Percentiles rank a stretch among this genome's conserved stretches.
phyloP scores from a whole-genome alignment of 2,329 filamentous ascomycete genomes.

The Xylaria sp. region DNA sequence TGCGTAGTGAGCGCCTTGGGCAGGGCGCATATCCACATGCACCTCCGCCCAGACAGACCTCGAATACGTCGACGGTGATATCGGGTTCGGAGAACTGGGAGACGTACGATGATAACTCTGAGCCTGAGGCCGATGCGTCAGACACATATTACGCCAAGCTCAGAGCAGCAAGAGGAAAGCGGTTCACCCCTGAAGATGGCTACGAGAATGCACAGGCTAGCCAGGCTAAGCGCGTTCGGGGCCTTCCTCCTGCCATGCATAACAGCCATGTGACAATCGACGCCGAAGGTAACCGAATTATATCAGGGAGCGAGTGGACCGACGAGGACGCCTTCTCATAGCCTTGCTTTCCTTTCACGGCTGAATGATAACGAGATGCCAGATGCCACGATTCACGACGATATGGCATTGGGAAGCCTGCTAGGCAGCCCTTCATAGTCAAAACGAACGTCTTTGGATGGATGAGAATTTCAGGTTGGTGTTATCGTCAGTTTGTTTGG shows the following conservation, averaged over 20 bases:
- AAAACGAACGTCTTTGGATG: conserved; percentile 19
- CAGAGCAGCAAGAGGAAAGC: conserved; percentile 74
- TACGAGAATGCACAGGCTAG: conserved; percentile 55
- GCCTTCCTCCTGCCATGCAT: conserved; percentile 63
- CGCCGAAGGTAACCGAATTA: conserved; percentile 69
- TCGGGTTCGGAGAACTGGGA: conserved; percentile 98
- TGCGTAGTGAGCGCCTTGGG: conserved; percentile 54
- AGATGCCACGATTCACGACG: conserved; percentile 42
- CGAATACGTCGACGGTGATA: conserved; percentile 78
- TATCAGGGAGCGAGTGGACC: conserved; percentile 75
- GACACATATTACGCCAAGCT: conserved; percentile 85
- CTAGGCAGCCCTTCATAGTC: conserved; percentile 16
- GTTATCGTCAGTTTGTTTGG: conserved; percentile 19
- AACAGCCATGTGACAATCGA: conserved; percentile 63
- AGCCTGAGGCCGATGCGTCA: conserved; percentile 78
- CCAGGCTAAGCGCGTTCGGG: conserved; percentile 65
- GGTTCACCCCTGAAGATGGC: conserved; percentile 63
- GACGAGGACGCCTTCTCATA: conserved; percentile 69
- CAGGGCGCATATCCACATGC: conserved; percentile 56
- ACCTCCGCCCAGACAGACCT: conserved; percentile 71
- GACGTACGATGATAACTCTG: conserved; percentile 88
- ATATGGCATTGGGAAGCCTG: conserved; percentile 44
- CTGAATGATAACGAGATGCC: conserved; percentile 44
- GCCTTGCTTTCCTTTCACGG: conserved; percentile 40
- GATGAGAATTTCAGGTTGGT: conserved; percentile 12